These are phyloP conservation scores for Elaphomyces granulatus DNA, from an alignment of 495 filamentous ascomycete species.

Conservation along the genomic window DNA sequence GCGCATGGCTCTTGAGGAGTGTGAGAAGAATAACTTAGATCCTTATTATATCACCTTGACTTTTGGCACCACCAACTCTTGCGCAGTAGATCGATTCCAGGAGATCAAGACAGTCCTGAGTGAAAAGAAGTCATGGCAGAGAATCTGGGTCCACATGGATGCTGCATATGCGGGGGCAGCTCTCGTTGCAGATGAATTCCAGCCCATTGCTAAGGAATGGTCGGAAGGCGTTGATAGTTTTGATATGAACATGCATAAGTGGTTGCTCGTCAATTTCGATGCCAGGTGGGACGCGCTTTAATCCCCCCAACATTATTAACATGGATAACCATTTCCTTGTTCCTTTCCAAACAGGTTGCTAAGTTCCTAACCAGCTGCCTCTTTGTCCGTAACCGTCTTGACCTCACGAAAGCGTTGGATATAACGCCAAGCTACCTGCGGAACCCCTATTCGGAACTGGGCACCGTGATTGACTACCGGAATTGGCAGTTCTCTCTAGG, in stretches of 20 bases:
- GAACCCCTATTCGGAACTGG: conserved; percentile 65
- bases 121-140: conserved; percentile 40
- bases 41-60: conserved; percentile 83
- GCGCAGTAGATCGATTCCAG: conserved; percentile 67
- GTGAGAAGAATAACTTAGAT: conserved; percentile 47
- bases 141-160: conserved; percentile 92
- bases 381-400: conserved; percentile 57
- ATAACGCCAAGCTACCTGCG: conserved; percentile 73
- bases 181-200: conserved; percentile 67
- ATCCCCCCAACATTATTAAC: neutral
- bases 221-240: conserved; percentile 63
- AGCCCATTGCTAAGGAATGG: conserved; percentile 50
- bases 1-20: conserved; percentile 44
- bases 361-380: conserved; percentile 43
- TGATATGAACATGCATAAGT: conserved; percentile 96
- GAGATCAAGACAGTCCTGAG: conserved; percentile 51
- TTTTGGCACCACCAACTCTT: conserved; percentile 77
- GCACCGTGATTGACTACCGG: conserved; percentile 87
- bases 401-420: conserved; percentile 64
- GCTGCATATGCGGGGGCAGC: conserved; percentile 87
- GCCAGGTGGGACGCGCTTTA: conserved; percentile 33
- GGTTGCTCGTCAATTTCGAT: conserved; percentile 92
- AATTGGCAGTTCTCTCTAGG: conserved; percentile 98
- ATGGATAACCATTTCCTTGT: conserved; percentile 4
- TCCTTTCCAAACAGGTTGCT: neutral